Conservation (phyloP, 352 stramenopile genomes). For the Poterioochromonas sp. region DNA sequence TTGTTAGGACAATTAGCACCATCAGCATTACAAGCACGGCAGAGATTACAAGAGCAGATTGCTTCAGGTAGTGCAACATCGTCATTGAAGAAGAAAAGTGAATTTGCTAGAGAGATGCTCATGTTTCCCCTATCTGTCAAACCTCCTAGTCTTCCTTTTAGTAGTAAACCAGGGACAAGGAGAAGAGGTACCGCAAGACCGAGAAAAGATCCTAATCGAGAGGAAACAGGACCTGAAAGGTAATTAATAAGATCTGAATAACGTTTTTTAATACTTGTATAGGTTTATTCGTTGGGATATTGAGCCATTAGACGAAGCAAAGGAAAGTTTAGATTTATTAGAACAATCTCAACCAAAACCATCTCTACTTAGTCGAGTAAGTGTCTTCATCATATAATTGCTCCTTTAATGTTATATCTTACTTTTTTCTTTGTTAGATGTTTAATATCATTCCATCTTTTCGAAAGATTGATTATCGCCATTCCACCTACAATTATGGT, state of each 20-base stretch:
- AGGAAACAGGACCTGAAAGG: background rate
- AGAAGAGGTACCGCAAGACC: background rate
- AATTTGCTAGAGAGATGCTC: slow-evolving; percentile 18
- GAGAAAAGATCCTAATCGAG: background rate
- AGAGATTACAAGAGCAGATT: background rate
- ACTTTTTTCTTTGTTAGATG: too few relatives aligned
- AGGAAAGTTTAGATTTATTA: background rate
- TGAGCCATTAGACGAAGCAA: background rate
- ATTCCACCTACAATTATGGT: too few relatives aligned
- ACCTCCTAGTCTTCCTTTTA: background rate
- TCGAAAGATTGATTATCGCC: too few relatives aligned
- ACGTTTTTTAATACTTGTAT: background rate
- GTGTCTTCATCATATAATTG: too few relatives aligned
- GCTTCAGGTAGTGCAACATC: background rate
- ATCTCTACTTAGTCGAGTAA: too few relatives aligned
- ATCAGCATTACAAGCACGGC: background rate
- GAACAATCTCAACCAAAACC: background rate
- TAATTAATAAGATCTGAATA: background rate
- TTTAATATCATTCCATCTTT: too few relatives aligned
- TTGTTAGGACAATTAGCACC: background rate
- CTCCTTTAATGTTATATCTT: too few relatives aligned
- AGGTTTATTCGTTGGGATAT: slow-evolving; percentile 13
- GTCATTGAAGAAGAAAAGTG: background rate
- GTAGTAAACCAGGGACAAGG: background rate
- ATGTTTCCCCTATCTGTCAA: slow-evolving; percentile 27